These are phyloP conservation scores for Coleophoma crateriformis DNA, from an alignment of 2,329 filamentous ascomycete species.

Conservation along the genomic window DNA sequence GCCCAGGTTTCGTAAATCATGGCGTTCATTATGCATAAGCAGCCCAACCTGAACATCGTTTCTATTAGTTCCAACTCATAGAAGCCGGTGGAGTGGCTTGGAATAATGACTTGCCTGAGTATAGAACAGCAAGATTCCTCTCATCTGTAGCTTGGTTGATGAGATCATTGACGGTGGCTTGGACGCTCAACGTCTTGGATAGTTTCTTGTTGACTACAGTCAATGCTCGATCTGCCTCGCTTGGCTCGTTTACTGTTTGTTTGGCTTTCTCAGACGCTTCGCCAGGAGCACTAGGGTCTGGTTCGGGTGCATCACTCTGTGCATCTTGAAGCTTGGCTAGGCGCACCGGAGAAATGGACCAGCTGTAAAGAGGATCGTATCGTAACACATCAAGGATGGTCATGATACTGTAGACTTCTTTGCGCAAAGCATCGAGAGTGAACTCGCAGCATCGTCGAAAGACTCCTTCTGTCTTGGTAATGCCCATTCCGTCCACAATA, in stretches of 20 bases:
- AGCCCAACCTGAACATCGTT: constrained; percentile 37
- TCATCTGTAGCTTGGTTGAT: constrained; percentile 96
- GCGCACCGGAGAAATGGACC: constrained; percentile 75
- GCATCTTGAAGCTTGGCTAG: constrained; percentile 60
- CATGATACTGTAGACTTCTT: constrained; percentile 97
- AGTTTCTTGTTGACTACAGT: constrained; percentile 95
- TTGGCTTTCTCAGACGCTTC: constrained; percentile 24
- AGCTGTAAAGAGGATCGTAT: constrained; percentile 96
- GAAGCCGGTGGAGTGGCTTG: too few species aligned
- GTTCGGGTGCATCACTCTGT: constrained; percentile 35
- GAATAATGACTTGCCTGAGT: constrained; percentile 42
- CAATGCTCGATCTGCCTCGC: constrained; percentile 86
- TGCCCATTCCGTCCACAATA: constrained; percentile 94
- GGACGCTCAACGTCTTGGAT: constrained; percentile 87
- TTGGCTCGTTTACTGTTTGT: constrained; percentile 49
- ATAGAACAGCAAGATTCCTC: constrained; percentile 84
- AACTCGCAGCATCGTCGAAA: constrained; percentile 99
- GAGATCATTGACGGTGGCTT: constrained; percentile 91
- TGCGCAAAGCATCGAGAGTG: constrained; percentile 87
- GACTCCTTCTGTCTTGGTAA: constrained; percentile 90
- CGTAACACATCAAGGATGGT: constrained; percentile 94
- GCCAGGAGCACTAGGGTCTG: constrained; percentile 23
- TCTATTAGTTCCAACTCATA: too few species aligned
- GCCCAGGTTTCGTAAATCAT: too few species aligned
- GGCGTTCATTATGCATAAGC: constrained; percentile 34